These are phyloP conservation scores for Hypocrella siamensis DNA, from an alignment of 2,329 filamentous ascomycete genomes.

Conservation along the genomic window DNA sequence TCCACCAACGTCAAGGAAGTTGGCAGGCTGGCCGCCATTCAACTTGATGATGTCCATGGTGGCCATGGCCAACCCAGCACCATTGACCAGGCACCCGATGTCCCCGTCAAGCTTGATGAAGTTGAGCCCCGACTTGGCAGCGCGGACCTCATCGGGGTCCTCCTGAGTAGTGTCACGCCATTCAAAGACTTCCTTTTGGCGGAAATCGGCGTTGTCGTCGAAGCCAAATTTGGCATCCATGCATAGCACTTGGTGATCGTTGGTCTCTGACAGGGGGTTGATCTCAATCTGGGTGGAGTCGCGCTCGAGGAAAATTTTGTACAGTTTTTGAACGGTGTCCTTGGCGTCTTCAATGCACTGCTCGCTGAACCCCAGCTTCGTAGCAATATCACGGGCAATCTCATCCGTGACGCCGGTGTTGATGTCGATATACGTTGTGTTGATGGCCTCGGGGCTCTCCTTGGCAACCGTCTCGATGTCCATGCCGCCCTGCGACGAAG, in stretches of 20 bases:
- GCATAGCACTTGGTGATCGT: slow-evolving; percentile 92
- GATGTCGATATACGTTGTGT: slow-evolving; percentile 87
- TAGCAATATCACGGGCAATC: slow-evolving; percentile 78
- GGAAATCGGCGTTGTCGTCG: slow-evolving; percentile 97
- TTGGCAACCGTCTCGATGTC: slow-evolving; percentile 98
- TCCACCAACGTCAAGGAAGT: slow-evolving; percentile 97
- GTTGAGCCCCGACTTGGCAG: slow-evolving; percentile 87
- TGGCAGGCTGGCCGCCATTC: slow-evolving; percentile 87
- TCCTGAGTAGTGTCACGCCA: slow-evolving; percentile 94
- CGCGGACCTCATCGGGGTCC: slow-evolving; percentile 94
- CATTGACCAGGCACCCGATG: slow-evolving; percentile 98
- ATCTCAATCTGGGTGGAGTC: slow-evolving; percentile 99
- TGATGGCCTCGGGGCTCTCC: slow-evolving; percentile 91
- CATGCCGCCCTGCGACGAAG: slow-evolving; percentile 97
- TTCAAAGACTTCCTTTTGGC: slow-evolving; percentile 88
- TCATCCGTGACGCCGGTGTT: slow-evolving; percentile 90
- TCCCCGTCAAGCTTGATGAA: slow-evolving; percentile 99
- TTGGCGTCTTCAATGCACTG: slow-evolving; percentile 94
- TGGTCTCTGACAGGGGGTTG: slow-evolving; percentile 96
- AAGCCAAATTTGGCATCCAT: slow-evolving; percentile 99
- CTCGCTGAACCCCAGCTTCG: slow-evolving; percentile 90
- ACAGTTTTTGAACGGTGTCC: slow-evolving; percentile 95
- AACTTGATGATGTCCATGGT: slow-evolving; percentile 99
- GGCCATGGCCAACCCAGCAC: slow-evolving; percentile 96
- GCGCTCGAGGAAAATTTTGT: slow-evolving; percentile 96